phyloP scores from a whole-genome alignment of 2,329 filamentous ascomycete species.

The Pestalotiopsis sp. region DNA sequence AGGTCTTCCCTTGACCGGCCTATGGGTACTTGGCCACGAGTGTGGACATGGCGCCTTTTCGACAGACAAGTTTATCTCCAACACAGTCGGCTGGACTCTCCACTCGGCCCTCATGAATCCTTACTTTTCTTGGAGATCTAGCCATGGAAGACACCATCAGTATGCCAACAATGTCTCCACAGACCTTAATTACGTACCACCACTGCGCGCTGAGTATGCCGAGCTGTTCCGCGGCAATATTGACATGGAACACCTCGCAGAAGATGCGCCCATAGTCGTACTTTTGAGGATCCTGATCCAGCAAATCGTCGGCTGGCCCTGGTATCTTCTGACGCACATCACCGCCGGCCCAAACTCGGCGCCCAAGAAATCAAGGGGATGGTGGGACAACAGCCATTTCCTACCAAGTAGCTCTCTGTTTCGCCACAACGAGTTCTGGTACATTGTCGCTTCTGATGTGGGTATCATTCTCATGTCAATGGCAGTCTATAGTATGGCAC shows the following conservation, averaged over 20 bases:
- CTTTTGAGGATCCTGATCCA: constrained; percentile 56
- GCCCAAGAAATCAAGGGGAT: constrained; percentile 38
- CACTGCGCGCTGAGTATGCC: constrained; percentile 13
- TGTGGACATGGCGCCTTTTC: constrained; percentile 69
- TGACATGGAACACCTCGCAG: constrained; percentile 35
- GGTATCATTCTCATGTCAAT: constrained; percentile 53
- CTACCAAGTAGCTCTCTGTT: constrained; percentile 61
- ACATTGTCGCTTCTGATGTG: constrained; percentile 59
- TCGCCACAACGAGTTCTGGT: constrained; percentile 52
- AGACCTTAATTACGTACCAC: constrained; percentile 20
- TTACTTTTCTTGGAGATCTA: constrained; percentile 18
- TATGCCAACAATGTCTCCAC: constrained; percentile 19
- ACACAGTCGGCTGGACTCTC: constrained; percentile 39
- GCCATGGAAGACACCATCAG: constrained; percentile 19
- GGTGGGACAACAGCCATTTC: constrained; percentile 55
- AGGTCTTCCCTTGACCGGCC: constrained; percentile 64
- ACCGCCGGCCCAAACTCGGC: constrained; percentile 48
- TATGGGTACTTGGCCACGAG: constrained; percentile 74
- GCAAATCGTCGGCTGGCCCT: constrained; percentile 65
- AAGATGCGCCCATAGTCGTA: constrained; percentile 61
- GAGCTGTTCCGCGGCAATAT: constrained; percentile 10
- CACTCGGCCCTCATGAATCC: constrained; percentile 17
- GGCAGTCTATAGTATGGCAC: constrained; percentile 52
- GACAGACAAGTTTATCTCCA: constrained; percentile 53
- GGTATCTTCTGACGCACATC: constrained; percentile 62